phyloP scores from a whole-genome alignment of 768 basidiomycete species.

The Sarcodon sp. region DNA sequence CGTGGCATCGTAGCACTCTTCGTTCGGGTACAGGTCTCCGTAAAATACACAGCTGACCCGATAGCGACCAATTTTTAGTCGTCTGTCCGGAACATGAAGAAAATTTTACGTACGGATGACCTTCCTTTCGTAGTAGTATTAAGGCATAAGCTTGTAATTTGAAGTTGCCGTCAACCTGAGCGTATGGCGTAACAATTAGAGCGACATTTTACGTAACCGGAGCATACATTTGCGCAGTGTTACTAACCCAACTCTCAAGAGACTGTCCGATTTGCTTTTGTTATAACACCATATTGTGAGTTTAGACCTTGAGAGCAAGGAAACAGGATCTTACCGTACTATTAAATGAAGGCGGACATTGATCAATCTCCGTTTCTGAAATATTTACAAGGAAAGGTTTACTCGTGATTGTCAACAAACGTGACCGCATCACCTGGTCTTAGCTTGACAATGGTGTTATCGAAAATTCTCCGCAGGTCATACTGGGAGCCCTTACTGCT shows the following conservation, averaged over 20 bases:
- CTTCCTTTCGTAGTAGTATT: slow-evolving; percentile 55
- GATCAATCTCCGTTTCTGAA: background rate
- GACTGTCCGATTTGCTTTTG: slow-evolving; percentile 55
- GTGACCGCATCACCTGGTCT: slow-evolving; percentile 78
- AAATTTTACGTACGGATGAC: slow-evolving; percentile 51
- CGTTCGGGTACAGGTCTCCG: slow-evolving; percentile 67
- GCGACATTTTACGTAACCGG: background rate
- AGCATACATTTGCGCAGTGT: background rate
- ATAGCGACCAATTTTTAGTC: background rate
- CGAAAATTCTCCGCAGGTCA: slow-evolving; percentile 66
- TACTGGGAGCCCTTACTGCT: slow-evolving; percentile 53
- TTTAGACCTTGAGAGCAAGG: slow-evolving; percentile 1
- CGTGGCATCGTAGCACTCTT: slow-evolving; percentile 46
- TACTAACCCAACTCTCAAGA: slow-evolving; percentile 70
- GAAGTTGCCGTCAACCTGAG: slow-evolving; percentile 55
- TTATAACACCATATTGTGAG: background rate
- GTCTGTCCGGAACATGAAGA: background rate
- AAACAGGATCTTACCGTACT: slow-evolving; percentile 43
- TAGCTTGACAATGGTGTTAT: slow-evolving; percentile 51
- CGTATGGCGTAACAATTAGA: background rate
- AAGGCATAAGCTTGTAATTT: slow-evolving; percentile 77
- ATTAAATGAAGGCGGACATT: slow-evolving; percentile 1
- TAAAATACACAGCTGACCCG: slow-evolving; percentile 70
- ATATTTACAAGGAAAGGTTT: slow-evolving; percentile 16
- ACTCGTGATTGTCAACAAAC: slow-evolving; percentile 90